Percentiles rank a stretch among this genome's conserved stretches.
phyloP scores from a whole-genome alignment of 1,284 basidiomycete genomes.

The Trichosporon inkin region DNA sequence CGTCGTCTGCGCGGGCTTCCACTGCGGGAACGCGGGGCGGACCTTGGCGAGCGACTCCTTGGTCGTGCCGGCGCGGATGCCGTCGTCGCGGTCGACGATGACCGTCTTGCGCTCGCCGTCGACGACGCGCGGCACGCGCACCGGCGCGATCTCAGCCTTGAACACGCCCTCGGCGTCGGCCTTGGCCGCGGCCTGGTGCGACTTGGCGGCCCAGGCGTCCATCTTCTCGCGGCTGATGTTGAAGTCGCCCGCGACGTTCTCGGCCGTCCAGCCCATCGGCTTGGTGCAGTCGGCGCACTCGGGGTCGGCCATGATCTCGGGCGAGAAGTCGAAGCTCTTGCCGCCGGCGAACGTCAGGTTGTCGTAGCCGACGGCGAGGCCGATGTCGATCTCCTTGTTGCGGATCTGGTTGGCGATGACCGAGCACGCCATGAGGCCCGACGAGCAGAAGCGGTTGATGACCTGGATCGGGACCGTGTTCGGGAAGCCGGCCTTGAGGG shows the following conservation, averaged over 20 bases:
- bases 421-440: conserved; percentile 66
- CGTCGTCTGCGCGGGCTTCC: conserved; percentile 77
- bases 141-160: conserved; percentile 83
- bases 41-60: conserved; percentile 79
- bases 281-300: conserved; percentile 86
- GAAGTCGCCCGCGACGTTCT: conserved; percentile 86
- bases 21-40: conserved; percentile 85
- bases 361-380: conserved; percentile 90
- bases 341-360: conserved; percentile 65
- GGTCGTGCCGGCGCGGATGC: conserved; percentile 87
- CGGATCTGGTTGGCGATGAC: conserved; percentile 82
- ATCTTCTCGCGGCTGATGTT: conserved; percentile 74
- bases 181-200: conserved; percentile 75
- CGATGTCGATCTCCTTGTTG: conserved; percentile 82
- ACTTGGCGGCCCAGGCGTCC: conserved; percentile 77
- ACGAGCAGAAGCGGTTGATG: conserved; percentile 92
- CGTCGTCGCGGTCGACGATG: conserved; percentile 81
- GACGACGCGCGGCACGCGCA: conserved; percentile 54
- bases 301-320: conserved; percentile 66
- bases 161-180: conserved; percentile 89
- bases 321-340: conserved; percentile 54
- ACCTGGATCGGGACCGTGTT: conserved; percentile 67
- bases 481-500: conserved; percentile 22
- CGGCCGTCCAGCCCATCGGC: conserved; percentile 95
- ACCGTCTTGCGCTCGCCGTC: conserved; percentile 56